Evolutionary conservation across 2,329 filamentous ascomycete species (phyloP).

Genomic region (Nigrospora oryzae): DNA sequence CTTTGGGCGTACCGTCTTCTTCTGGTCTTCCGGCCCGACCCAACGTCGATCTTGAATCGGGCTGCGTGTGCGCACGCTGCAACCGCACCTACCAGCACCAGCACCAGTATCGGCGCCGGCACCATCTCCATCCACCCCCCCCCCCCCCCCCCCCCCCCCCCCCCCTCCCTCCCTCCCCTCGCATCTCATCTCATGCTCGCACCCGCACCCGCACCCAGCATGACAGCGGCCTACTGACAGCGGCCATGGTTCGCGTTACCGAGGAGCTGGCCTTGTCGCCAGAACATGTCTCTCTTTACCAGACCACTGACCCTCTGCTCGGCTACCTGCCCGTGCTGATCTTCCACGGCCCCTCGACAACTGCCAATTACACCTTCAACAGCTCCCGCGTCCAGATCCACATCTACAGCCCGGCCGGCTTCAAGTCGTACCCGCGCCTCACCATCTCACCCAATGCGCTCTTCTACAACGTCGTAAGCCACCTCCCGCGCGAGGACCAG

Average conservation of each 20-base stretch:
- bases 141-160: no score
- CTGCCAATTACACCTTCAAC: constrained; percentile 76
- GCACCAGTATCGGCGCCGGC: no score
- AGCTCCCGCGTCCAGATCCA: constrained; percentile 93
- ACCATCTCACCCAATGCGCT: constrained; percentile 89
- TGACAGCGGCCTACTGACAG: constrained; percentile 30
- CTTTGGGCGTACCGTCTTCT: no score
- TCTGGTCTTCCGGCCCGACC: no score
- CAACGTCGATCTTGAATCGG: no score
- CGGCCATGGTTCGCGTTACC: constrained; percentile 74
- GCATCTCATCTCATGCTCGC: no score
- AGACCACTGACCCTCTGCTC: constrained; percentile 76
- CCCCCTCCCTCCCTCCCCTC: no score
- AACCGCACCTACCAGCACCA: no score
- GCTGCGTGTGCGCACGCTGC: no score
- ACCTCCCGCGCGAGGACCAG: constrained; percentile 87
- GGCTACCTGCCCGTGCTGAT: constrained; percentile 75
- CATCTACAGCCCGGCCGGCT: constrained; percentile 80
- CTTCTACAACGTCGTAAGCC: constrained; percentile 82
- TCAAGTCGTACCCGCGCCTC: constrained; percentile 82
- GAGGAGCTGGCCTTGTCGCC: constrained; percentile 71
- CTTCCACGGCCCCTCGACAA: constrained; percentile 88
- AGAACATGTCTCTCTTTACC: constrained; percentile 79
- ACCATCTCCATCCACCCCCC: no score
- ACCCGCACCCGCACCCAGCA: constrained; percentile 14